phyloP scores from a whole-genome alignment of 1,139 yeast species.

The Taphrina populina region DNA sequence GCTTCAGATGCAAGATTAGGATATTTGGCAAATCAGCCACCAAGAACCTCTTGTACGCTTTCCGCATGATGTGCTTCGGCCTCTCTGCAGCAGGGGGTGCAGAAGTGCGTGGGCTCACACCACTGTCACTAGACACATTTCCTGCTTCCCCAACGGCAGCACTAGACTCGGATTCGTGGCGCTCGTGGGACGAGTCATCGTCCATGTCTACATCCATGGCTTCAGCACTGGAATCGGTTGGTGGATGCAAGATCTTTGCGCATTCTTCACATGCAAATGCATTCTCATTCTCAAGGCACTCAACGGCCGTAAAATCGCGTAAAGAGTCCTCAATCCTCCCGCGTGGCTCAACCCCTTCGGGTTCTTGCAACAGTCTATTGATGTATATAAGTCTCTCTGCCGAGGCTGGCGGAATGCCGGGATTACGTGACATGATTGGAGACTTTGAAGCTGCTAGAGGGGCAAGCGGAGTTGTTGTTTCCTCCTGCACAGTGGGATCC shows the following conservation, averaged over 20 bases:
- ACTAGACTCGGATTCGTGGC: neutral
- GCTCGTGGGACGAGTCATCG: neutral
- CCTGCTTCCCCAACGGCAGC: constrained; percentile 5
- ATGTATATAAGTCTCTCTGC: constrained; percentile 15
- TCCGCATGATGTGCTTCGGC: constrained; percentile 25
- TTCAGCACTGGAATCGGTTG: neutral
- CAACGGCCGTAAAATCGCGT: constrained; percentile 33
- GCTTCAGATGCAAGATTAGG: constrained; percentile 36
- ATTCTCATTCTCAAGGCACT: constrained; percentile 34
- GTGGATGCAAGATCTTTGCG: constrained; percentile 22
- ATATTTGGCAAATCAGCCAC: constrained; percentile 35
- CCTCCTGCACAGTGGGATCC: constrained; percentile 1
- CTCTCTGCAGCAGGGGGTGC: neutral
- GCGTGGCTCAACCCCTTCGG: constrained; percentile 4
- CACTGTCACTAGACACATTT: neutral
- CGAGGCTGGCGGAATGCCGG: constrained; percentile 18
- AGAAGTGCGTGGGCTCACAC: neutral
- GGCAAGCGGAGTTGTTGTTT: neutral
- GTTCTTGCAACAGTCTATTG: constrained; percentile 18
- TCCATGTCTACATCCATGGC: constrained; percentile 5
- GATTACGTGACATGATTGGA: neutral
- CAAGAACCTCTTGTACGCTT: constrained; percentile 36
- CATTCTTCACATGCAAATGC: constrained; percentile 38
- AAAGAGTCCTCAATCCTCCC: constrained; percentile 36
- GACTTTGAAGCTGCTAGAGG: neutral